Evolutionary conservation across 1,284 basidiomycete genomes (phyloP), one percentile per base, ranked within the genome.

Genomic region (Caloboletus inedulis): DNA sequence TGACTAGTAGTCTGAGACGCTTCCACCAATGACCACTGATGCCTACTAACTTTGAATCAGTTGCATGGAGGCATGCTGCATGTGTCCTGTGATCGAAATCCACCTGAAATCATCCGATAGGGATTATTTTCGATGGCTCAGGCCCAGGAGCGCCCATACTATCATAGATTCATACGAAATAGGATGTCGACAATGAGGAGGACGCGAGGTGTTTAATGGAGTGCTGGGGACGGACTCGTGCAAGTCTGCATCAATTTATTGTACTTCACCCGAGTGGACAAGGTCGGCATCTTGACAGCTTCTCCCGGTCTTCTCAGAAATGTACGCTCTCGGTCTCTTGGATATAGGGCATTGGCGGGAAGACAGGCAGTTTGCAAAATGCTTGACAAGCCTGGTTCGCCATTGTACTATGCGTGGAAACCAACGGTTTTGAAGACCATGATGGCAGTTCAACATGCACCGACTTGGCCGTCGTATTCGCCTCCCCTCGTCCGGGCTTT

Each of bases 181-280:
- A 34, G 21, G 25, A 31, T 14, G 18, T 30, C 27, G 23, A 35
- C 51, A 59, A 59, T 35, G 63, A 55, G 60, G 62, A 50, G 40
- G 33, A 14, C 29, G 39, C 27, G 43, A 62, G 51, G 55, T 12
- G 13, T 18, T 36, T 23, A 12, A 35, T 51, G 29, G 49, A 34
- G 25, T 40, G 25, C 21, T 16, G 34, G 31, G 34, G 48, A 30
- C 23, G 23, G 3, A 23, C 23, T 23, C 23, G 6, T 27, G 25
- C 7, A 10, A 21, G 14, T 5, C n/a, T n/a, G n/a, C n/a, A n/a
- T 23, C 23, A 23, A 23, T 3, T 23, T 5, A 7, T n/a, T 14
- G 21, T 10, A n/a, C 16, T 25, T 23, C 27, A 47, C 10, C 42
- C 8, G n/a, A 13, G 30, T 44, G 21, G 21, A 45, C 13, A 40